These are phyloP conservation scores for Botrytis cinerea DNA, from an alignment of 2,329 filamentous ascomycete genomes.

Conservation along the genomic window DNA sequence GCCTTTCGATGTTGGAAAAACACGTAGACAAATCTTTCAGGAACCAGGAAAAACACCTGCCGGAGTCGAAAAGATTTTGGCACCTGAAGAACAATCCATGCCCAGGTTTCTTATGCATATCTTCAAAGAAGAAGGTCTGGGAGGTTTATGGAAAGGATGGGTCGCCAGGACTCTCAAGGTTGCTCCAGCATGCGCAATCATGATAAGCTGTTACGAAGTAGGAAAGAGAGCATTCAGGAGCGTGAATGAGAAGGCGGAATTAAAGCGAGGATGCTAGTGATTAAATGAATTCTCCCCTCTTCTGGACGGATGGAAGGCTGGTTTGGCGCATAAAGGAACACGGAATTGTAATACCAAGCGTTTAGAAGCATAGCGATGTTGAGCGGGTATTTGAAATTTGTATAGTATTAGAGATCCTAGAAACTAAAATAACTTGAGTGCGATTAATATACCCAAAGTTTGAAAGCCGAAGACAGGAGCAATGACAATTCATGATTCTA, in stretches of 20 bases:
- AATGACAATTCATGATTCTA: neutral
- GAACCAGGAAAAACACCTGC: slow-evolving; percentile 49
- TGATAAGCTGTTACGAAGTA: slow-evolving; percentile 98
- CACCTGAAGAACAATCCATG: slow-evolving; percentile 78
- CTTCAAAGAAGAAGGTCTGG: slow-evolving; percentile 77
- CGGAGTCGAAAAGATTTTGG: slow-evolving; percentile 44
- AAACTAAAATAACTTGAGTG: slow-evolving; percentile 14
- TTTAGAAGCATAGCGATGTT: slow-evolving; percentile 34
- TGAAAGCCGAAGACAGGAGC: neutral
- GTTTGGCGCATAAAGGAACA: slow-evolving; percentile 8
- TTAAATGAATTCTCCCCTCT: slow-evolving; percentile 19
- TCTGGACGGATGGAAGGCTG: neutral
- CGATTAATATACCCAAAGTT: neutral
- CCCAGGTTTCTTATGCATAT: slow-evolving; percentile 86
- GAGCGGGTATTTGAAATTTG: slow-evolving; percentile 26
- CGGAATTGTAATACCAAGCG: slow-evolving; percentile 22
- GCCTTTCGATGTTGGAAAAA: slow-evolving; percentile 97
- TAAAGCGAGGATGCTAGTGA: slow-evolving; percentile 33
- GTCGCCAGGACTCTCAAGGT: slow-evolving; percentile 90
- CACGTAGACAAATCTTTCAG: slow-evolving; percentile 80
- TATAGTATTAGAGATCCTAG: slow-evolving; percentile 28
- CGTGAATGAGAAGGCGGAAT: slow-evolving; percentile 61
- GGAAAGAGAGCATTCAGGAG: slow-evolving; percentile 84
- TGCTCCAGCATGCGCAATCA: slow-evolving; percentile 94
- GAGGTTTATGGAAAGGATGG: slow-evolving; percentile 89